These are phyloP conservation scores for Cryphonectria japonica DNA, from an alignment of 2,329 filamentous ascomycete genomes.

Conservation along the genomic window DNA sequence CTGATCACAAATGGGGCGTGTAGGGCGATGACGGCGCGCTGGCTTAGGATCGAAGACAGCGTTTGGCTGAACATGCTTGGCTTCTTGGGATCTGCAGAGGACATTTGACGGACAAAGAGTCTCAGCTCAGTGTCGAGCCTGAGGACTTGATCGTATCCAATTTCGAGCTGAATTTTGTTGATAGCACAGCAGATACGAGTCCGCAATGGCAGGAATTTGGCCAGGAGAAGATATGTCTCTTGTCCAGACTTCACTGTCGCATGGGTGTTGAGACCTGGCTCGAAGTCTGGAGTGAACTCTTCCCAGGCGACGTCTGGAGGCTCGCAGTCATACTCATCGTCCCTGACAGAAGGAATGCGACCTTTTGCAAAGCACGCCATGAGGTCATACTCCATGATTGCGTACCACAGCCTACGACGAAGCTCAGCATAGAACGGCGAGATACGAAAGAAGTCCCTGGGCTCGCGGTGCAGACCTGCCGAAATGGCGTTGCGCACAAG, in stretches of 20 bases:
- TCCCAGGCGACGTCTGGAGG: not conserved
- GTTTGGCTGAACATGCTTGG: not conserved
- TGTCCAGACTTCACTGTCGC: no score
- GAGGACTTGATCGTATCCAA: constrained; percentile 21
- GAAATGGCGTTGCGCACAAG: constrained; percentile 24
- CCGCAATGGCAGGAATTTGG: constrained; percentile 14
- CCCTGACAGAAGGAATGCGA: constrained; percentile 29
- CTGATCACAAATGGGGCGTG: constrained; percentile 22
- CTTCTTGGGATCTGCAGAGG: not conserved
- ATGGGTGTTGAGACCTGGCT: not conserved
- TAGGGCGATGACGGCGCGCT: constrained; percentile 19
- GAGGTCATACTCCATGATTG: constrained; percentile 35
- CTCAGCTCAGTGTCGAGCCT: constrained; percentile 22
- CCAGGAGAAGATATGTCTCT: not conserved
- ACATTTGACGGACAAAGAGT: constrained; percentile 9
- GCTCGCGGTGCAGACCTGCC: constrained; percentile 23
- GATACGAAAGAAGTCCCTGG: constrained; percentile 26
- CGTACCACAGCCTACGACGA: constrained; percentile 35
- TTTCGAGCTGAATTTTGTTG: constrained; percentile 21
- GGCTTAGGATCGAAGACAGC: constrained; percentile 13
- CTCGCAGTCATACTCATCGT: constrained; percentile 31
- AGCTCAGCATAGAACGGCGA: constrained; percentile 32
- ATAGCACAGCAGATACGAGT: constrained; percentile 12
- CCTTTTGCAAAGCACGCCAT: constrained; percentile 34
- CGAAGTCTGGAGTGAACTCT: not conserved